A percentile compares a stretch with the other conserved stretches of the same genome.
These are phyloP conservation scores for Ramularia endophylla DNA, from an alignment of 2,329 filamentous ascomycete species.

Conservation along the genomic window DNA sequence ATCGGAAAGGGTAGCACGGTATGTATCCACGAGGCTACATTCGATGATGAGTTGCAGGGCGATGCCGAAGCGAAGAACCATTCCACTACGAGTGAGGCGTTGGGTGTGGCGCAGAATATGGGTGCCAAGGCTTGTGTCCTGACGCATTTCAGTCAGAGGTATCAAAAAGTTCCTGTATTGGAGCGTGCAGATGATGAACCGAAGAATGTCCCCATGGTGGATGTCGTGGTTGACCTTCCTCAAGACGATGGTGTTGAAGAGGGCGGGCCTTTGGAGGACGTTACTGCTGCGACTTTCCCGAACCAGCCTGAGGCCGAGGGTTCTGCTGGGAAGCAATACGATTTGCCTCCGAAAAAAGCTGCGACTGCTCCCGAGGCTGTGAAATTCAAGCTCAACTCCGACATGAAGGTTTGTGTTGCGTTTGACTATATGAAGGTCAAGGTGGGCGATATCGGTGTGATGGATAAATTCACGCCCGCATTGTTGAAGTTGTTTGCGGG, in stretches of 20 bases:
- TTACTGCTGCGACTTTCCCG: slow-evolving; percentile 20
- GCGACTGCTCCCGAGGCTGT: slow-evolving; percentile 18
- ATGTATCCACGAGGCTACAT: slow-evolving; percentile 92
- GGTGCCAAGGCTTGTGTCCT: slow-evolving; percentile 71
- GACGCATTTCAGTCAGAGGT: slow-evolving; percentile 93
- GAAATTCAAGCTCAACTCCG: slow-evolving; percentile 37
- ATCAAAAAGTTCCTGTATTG: slow-evolving; percentile 65
- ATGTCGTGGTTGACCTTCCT: slow-evolving; percentile 4
- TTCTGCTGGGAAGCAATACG: slow-evolving; percentile 16
- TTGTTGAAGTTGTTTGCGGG: slow-evolving; percentile 53
- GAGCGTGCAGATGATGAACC: slow-evolving; percentile 32
- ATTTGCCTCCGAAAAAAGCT: slow-evolving; percentile 14
- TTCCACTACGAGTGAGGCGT: slow-evolving; percentile 79
- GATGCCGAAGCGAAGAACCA: slow-evolving; percentile 88
- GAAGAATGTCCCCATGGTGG: slow-evolving; percentile 4
- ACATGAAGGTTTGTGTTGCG: slow-evolving; percentile 63
- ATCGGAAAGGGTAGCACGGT: slow-evolving; percentile 73
- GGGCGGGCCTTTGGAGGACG: slow-evolving; percentile 22
- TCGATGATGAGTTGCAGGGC: slow-evolving; percentile 72
- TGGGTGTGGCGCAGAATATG: slow-evolving; percentile 73
- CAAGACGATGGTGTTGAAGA: slow-evolving; percentile 14
- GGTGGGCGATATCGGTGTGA: slow-evolving; percentile 62
- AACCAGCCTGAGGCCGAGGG: slow-evolving; percentile 8
- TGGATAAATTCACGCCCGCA: slow-evolving; percentile 58
- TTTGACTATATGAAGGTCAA: slow-evolving; percentile 75